Evolutionary conservation across 2,329 filamentous ascomycete species (phyloP), one percentile per base, ranked within the genome.

Genomic region (Trichoderma sp.): DNA sequence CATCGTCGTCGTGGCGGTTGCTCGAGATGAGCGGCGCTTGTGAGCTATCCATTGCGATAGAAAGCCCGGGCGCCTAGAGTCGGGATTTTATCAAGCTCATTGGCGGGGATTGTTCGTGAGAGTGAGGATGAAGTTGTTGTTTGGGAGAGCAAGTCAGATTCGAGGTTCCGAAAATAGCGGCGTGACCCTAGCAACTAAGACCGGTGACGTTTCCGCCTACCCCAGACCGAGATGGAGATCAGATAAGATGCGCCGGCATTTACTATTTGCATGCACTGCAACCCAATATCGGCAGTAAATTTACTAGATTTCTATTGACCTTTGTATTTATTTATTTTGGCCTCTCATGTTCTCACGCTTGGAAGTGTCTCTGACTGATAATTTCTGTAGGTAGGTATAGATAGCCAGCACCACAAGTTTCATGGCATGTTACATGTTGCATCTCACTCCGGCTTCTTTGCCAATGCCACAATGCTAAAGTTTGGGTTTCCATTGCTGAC

Each of bases 381-480:
- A 1, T 59, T 13, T 59, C 10, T 10, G 30, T 34, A 34, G 11
- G 1, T 13, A 3, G 4, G 32, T 34, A 39, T 11, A 26, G 32
- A 8, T 3, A 34, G 32, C 32, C 3, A 28, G 10, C n/a, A 26
- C 26, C 26, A 30, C 4, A 24, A 18, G 5, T 26, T 14, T 58
- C 16, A 51, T 37, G 8, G 18, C 39, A 13, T 2, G 5, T 18
- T 8, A 37, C 14, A 13, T 13, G 10, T 34, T 28, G 6, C 3
- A 10, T 26, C 26, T 66, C 54, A 66, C 63, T 66, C 24, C 8
- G 52, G 30, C 21, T 70, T 72, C 69, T 71, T 72, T 3, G 79
- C 76, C 72, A 81, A 66, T 10, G 80, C 79, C 5, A 81, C 77
- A 65, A 81, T 77, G 70, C 79, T 81, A 71, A 81, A 81, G 66